A percentile compares a stretch with the other conserved stretches of the same genome.
phyloP scores from a whole-genome alignment of 2,329 filamentous ascomycete genomes.

The Apiospora hydei region DNA sequence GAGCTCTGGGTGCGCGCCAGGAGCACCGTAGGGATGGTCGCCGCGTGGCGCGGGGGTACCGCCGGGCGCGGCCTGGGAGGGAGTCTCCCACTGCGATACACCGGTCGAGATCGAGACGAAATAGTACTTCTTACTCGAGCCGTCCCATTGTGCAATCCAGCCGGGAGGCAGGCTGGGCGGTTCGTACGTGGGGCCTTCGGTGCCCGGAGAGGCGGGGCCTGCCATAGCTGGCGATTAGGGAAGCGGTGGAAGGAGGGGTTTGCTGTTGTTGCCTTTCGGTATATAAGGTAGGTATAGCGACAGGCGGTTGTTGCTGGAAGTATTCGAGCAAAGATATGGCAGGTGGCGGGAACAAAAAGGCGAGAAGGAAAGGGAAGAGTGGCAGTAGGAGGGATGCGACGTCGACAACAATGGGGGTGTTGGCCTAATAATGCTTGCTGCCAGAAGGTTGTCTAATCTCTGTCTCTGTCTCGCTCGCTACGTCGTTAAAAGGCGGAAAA shows the following conservation, averaged over 20 bases:
- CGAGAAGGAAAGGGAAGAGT: background rate
- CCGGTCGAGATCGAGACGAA: conserved; percentile 77
- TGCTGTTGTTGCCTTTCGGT: background rate
- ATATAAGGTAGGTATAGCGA: background rate
- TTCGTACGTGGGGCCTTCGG: conserved; percentile 63
- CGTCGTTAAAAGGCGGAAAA: background rate
- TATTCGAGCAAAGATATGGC: background rate
- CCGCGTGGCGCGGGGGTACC: conserved; percentile 62
- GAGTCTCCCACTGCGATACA: conserved; percentile 76
- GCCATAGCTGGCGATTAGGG: conserved; percentile 21
- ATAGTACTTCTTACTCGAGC: conserved; percentile 70
- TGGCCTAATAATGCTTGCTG: conserved; percentile 1
- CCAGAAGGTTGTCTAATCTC: conserved; percentile 18
- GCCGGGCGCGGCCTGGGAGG: conserved; percentile 69
- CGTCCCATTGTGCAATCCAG: conserved; percentile 77
- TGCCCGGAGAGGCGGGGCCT: conserved; percentile 63
- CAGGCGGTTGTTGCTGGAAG: background rate
- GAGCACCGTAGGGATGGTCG: conserved; percentile 70
- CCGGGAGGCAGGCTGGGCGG: conserved; percentile 69
- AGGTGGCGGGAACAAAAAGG: background rate
- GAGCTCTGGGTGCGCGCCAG: conserved; percentile 54
- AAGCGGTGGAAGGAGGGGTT: conserved; percentile 14
- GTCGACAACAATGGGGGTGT: conserved; percentile 15
- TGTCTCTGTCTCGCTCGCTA: background rate
- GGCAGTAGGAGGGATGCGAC: background rate